Conservation (phyloP, 352 stramenopile species). For the Aphanomyces stellatus region DNA sequence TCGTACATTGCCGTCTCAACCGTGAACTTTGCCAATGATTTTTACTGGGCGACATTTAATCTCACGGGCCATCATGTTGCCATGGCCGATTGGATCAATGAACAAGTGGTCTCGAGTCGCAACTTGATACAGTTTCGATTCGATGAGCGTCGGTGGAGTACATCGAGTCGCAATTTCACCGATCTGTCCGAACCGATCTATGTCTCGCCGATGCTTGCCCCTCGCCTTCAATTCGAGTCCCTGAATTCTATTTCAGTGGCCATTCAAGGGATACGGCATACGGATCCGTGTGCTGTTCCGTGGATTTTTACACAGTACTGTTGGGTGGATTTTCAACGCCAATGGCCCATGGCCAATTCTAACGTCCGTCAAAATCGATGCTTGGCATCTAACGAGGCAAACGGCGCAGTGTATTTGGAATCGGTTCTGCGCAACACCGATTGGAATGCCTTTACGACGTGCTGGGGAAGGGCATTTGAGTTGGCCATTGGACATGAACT, state of each 20-base stretch:
- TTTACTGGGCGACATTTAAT: constrained; percentile 5
- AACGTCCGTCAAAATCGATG: neutral
- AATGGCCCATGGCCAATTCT: neutral
- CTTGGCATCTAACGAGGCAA: neutral
- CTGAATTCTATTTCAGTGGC: neutral
- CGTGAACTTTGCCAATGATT: constrained; percentile 8
- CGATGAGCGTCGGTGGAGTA: neutral
- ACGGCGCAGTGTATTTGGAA: constrained; percentile 2
- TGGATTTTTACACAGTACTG: constrained; percentile 12
- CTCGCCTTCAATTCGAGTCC: no score
- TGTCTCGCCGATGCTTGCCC: neutral
- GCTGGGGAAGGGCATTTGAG: neutral
- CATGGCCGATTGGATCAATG: neutral
- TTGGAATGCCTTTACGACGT: neutral
- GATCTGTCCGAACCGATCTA: neutral
- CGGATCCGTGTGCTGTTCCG: neutral
- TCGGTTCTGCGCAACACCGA: neutral
- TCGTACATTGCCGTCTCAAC: neutral
- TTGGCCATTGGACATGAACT: neutral
- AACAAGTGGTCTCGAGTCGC: neutral
- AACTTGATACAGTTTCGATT: neutral
- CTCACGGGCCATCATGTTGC: neutral
- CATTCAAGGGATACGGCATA: neutral
- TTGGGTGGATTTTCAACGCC: neutral
- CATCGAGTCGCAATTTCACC: neutral